Evolutionary conservation across 352 stramenopile species (phyloP).

Genomic region (Phytophthora idaei): DNA sequence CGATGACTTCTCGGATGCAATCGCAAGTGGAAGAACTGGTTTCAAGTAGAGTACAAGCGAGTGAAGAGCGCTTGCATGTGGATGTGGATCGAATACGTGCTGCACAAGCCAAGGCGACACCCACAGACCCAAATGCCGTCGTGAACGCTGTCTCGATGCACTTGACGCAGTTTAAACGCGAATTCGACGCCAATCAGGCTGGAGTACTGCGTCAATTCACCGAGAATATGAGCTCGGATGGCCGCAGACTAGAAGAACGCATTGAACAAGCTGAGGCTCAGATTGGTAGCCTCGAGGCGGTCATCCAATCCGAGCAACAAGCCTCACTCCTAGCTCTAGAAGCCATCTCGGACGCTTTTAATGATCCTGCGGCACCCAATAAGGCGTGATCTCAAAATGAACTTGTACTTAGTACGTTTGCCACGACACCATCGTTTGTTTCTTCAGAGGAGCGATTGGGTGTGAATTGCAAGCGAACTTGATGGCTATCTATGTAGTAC

Average conservation of each 20-base stretch:
- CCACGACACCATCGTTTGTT: too few species aligned
- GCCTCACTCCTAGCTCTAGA: constrained; percentile 69
- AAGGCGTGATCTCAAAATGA: too few species aligned
- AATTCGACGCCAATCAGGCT: constrained; percentile 61
- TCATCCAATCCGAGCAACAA: constrained; percentile 77
- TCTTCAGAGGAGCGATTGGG: too few species aligned
- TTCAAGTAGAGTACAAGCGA: constrained; percentile 34
- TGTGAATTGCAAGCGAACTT: too few species aligned
- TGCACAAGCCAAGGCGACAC: constrained; percentile 13
- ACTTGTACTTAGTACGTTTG: too few species aligned
- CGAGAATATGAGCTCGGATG: constrained; percentile 58
- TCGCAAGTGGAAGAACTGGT: constrained; percentile 59
- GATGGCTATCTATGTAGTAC: too few species aligned
- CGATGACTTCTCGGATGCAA: constrained; percentile 52
- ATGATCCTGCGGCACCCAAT: constrained; percentile 13
- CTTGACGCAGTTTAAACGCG: constrained; percentile 66
- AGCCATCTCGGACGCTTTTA: constrained; percentile 73
- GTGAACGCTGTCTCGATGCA: constrained; percentile 65
- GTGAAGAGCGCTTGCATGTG: constrained; percentile 34
- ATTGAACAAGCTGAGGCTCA: constrained; percentile 60
- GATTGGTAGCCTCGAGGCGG: constrained; percentile 50
- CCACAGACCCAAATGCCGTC: constrained; percentile 40
- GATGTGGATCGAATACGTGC: constrained; percentile 44
- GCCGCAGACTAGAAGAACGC: constrained; percentile 54
- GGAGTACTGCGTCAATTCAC: constrained; percentile 53